Evolutionary conservation across 257 asterid species (phyloP), one percentile per base, ranked within the genome.

Genomic region (Euphrasia confusa): DNA sequence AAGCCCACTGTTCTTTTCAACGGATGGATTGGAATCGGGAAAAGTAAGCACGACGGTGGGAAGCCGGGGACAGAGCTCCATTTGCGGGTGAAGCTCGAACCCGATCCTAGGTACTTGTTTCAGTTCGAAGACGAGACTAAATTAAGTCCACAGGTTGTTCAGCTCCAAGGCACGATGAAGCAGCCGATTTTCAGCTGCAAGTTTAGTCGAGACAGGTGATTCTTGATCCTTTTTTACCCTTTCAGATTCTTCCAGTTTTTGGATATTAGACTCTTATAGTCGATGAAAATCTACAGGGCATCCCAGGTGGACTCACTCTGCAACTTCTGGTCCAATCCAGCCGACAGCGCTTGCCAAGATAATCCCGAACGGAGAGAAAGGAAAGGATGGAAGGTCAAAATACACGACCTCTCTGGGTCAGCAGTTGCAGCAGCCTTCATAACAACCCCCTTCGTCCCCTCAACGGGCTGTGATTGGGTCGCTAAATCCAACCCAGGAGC

Each of bases 181-280:
- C 99, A 92, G 78, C 95, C 97, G 27, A 92, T 92, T 74, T 89
- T 92, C 77, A 92, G 97, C 83, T 89, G 97, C 97, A 84, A 80
- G 85, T 92, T 88, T 73, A 89, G 79, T 74, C 84, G 65, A 69
- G 98, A 92, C 86, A 84, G 98, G 98, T 90, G 67, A 85, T 44
- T 2, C 32, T 61, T 30, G 11, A 50, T 40, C 56, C 15, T 27
- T 21, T 63, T 63, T 12, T 27, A 1, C 27, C 13, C 2, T 14
- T 49, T n/a, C 2, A 3, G 4, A 1, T 28, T 28, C 4, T 0
- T 28, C 32, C 32, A 28, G 32, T 28, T 28, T 2, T 28, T 28
- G 32, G n/a, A 30, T 13, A 45, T 45, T 45, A 4, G 50, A 45
- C 15, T 45, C 15, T 11, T 42, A 44, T 26, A 40, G 35, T 56